A percentile compares a stretch with the other conserved stretches of the same genome.
Conservation (phyloP, 176 grass and related monocot species). For the Oryza rufipogon region DNA sequence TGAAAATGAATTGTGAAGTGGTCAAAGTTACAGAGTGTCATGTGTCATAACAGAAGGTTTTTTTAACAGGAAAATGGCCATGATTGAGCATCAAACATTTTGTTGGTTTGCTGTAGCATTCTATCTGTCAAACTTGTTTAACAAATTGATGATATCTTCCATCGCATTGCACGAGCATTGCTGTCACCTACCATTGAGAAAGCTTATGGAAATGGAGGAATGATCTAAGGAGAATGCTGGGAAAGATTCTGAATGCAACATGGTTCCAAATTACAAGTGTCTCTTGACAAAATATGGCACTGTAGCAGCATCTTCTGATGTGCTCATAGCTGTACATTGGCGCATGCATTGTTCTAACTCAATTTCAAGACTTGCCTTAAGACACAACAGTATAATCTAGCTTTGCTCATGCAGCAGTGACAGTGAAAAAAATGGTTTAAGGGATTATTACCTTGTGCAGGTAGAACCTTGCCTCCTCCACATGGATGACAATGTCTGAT, state of each 20-base stretch:
- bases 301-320: conserved; percentile 51
- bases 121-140: background rate
- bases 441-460: conserved; percentile 68
- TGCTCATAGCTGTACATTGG: conserved; percentile 57
- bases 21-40: background rate
- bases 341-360: conserved; percentile 40
- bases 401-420: background rate
- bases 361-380: background rate
- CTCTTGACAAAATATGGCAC: conserved; percentile 45
- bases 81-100: conserved; percentile 5
- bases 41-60: background rate
- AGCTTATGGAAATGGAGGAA: conserved; percentile 25
- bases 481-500: conserved; percentile 64
- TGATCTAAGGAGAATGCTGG: conserved; percentile 31
- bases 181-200: conserved; percentile 34
- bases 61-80: background rate
- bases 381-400: background rate
- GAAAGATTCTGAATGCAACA: conserved; percentile 58
- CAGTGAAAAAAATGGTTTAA: background rate
- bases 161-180: conserved; percentile 19
- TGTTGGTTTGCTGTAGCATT: conserved; percentile 23
- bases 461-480: conserved; percentile 60
- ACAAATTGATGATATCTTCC: conserved; percentile 25
- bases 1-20: conserved; percentile 20
- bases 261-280: conserved; percentile 57